Evolutionary conservation across 2,329 filamentous ascomycete genomes (phyloP).

Genomic region (Colletotrichum costaricense): DNA sequence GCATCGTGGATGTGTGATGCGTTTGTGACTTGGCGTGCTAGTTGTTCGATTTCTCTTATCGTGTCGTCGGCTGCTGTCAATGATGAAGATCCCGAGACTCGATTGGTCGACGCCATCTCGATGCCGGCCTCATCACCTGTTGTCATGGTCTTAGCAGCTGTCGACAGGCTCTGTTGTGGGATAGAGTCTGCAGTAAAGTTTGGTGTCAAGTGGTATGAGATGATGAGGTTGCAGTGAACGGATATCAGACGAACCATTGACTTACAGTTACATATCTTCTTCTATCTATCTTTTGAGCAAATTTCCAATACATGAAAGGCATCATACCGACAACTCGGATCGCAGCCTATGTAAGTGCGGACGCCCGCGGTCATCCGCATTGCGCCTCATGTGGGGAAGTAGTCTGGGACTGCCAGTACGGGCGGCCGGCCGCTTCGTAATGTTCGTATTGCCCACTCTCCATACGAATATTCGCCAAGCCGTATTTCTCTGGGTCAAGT

Average conservation of each 20-base stretch:
- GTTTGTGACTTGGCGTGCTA: constrained; percentile 28
- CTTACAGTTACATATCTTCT: not conserved
- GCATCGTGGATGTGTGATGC: constrained; percentile 2
- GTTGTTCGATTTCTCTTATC: constrained; percentile 2
- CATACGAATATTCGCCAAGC: not conserved
- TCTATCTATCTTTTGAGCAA: not conserved
- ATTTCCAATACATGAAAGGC: not conserved
- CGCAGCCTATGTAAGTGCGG: not conserved
- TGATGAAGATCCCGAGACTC: not conserved
- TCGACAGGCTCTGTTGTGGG: no score
- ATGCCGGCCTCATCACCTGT: not conserved
- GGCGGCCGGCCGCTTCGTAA: not conserved
- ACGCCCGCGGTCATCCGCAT: constrained; percentile 7
- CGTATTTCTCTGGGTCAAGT: no score
- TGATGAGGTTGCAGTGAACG: not conserved
- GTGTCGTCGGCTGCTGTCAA: not conserved
- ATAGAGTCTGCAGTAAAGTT: not conserved
- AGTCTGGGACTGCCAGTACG: not conserved
- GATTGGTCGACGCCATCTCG: not conserved
- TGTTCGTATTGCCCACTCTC: not conserved
- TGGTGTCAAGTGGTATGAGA: not conserved
- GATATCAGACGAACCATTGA: not conserved
- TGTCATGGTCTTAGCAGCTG: not conserved
- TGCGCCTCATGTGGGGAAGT: not conserved
- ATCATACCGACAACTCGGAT: not conserved